Evolutionary conservation across 176 grass and related monocot genomes (phyloP), one percentile per base, ranked within the genome.

Genomic region (Areca catechu): DNA sequence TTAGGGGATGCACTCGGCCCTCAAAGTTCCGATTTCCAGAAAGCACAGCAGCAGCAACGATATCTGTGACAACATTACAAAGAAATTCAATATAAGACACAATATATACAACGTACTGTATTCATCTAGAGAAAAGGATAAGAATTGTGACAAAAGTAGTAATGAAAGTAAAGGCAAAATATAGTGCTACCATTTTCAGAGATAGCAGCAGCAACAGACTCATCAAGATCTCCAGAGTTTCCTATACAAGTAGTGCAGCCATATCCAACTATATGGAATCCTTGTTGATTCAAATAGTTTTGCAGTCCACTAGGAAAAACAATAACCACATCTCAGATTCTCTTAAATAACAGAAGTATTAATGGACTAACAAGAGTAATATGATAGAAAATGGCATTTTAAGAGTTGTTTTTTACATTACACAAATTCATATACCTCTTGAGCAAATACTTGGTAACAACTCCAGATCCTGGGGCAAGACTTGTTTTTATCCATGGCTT

Each of bases 11-110:
- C 15, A 77, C 67, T 6, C 74, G 65, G 2, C 74, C 74, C 49
- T 70, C 74, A 50, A 69, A 77, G 19, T 77, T 74, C 5, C 71
- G 24, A 51, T 74, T 77, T 54, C 74, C 74, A 69, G 74, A 77
- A 47, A 77, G 74, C 48, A 77, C 65, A 62, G 74, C 74, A 54
- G 59, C 65, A 63, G 65, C 74, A 54, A 77, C 57, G 49, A 77
- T 70, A 48, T 70, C 74, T 77, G 18, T 16, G 5, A 61, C 56
- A 61, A 56, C 24, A 56, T 12, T 22, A 22, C 6, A 49, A 19
- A 17, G 2, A 49, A 12, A 63, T 17, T 22, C 20, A 15, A 17
- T 22, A 23, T 43, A 37, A 17, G 4, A 48, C 1, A 48, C 4
- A 43, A 29, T 29, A 29, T 29, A 29, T 29, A 29, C 27, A 29